Base-by-base conservation (phyloP, 2,329 filamentous ascomycete species). In the Fusarium subglutinans region DNA sequence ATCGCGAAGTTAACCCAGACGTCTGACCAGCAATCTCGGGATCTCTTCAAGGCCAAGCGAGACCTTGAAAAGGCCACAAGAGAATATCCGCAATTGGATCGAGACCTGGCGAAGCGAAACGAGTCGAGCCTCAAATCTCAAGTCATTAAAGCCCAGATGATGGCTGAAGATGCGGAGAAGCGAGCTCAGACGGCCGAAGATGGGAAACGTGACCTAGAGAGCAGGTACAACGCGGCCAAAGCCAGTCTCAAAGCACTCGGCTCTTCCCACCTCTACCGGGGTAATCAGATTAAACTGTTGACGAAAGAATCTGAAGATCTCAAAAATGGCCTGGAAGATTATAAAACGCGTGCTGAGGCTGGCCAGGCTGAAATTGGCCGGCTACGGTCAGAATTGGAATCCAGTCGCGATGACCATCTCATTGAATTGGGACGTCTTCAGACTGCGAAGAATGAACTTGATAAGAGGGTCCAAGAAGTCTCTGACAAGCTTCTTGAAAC, bases 1-100 rank as follows among this genome's bases (percentile, higher is more conserved):
- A 13, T 8, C 20, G 0, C 4, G 20, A 22, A 41, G 18, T 38
- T 38, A 1, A 3, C 37, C 17, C 1, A 2, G 1, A 12, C 37
- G 17, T 38, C 37, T 11, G 37, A 8, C 1, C 20, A 41, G 5
- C 38, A 41, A 14, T 41, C 38, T 41, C 8, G 8, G 20, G 38
- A 41, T 22, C 38, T 41, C 3, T 22, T 2, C 20, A 3, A 22
- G 38, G 38, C 38, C 38, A 41, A 9, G 7, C 8, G 2, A 22
- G 20, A 41, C 38, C 38, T 41, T 14, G 20, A 22, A 22, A 41
- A 6, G 6, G 20, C 38, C 20, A 41, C 1, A 3, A 22, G 13
- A 22, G 38, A 41, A 13, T 14, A 8, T 12, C 13, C 38, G 38
- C 20, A 22, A 12, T 8, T 41, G 38, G 38, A 41, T 0, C 20